Base-by-base conservation (phyloP, 1,284 basidiomycete species). In the Cystobasidium sp. region DNA sequence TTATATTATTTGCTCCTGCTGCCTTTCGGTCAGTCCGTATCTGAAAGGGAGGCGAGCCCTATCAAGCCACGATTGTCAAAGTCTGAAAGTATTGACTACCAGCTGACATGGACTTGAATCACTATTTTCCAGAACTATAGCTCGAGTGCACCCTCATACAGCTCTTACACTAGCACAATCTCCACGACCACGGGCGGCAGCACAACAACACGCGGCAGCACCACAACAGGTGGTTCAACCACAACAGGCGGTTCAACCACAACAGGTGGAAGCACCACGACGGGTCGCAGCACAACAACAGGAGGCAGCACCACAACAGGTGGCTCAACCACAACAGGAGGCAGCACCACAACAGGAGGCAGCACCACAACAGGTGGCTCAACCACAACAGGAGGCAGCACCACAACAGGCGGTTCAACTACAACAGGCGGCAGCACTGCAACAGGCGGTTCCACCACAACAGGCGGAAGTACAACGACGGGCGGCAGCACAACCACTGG, bases 91-190 rank as follows among this genome's bases (percentile, higher is more conserved):
- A 47, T 41, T 37, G 56, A 41, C 3, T 18, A 20, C 3, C 5
- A 31, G 7, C 53, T 56, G 24, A 10, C 53, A 6, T 56, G 8
- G 3, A 31, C 53, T 31, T 56, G 9, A 22, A 31, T 4, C 53
- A 39, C 49, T 31, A 18, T 24, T 37, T 39, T 44, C n/a, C 66
- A 69, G 67, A 59, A 43, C 43, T 47, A n/a, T n/a, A 47, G 55
- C 1, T 47, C 56, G 1, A 43, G 7, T 47, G 6, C 55, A 1
- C 67, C 55, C 14, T 3, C 9, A 8, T 49, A 46, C n/a, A 47
- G 31, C 18, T 49, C 55, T 16, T 69, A 69, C 24, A 51, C 47
- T 44, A 6, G 16, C 4, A 69, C 67, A 24, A 69, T 53, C 14
- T 14, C 24, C 12, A 14, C 55, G 14, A 56, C 55, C 1, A n/a